Evolutionary conservation across 1,284 basidiomycete genomes (phyloP).

Genomic region (Tilletia setariae): DNA sequence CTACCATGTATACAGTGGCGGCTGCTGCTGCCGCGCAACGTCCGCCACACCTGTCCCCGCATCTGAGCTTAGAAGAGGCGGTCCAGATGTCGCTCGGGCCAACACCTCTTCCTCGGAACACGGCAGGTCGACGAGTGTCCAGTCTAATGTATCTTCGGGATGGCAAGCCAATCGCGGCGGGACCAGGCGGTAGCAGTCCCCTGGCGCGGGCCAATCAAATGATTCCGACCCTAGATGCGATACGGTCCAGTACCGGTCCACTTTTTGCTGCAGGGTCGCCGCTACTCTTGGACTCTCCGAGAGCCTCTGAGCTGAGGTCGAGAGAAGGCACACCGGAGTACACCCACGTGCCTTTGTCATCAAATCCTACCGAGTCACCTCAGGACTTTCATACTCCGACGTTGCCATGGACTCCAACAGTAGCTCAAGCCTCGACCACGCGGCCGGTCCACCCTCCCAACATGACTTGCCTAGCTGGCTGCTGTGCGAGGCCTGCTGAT

Average conservation of each 20-base stretch:
- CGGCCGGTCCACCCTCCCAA: slow-evolving; percentile 5
- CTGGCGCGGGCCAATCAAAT: not conserved
- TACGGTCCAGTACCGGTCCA: not conserved
- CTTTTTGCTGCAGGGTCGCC: not conserved
- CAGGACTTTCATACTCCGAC: not conserved
- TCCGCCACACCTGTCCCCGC: not conserved
- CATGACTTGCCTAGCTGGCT: slow-evolving; percentile 2
- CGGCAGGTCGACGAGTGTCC: not conserved
- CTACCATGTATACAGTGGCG: not conserved
- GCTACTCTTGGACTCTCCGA: not conserved
- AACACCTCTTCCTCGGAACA: not conserved
- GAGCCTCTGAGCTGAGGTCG: not conserved
- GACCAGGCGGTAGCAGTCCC: not conserved
- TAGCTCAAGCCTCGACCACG: not conserved
- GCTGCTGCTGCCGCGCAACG: not conserved
- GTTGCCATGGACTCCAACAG: not conserved
- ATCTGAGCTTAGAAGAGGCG: not conserved
- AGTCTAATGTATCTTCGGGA: not conserved
- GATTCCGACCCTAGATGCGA: not conserved
- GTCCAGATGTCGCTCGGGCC: not conserved
- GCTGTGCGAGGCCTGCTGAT: not conserved
- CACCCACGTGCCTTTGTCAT: no score
- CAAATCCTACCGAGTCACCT: not conserved
- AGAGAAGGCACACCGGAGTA: not conserved
- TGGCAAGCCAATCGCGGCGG: not conserved